Conservation (phyloP, 805 yeast genomes). For the Kodamaea fukazawae region DNA sequence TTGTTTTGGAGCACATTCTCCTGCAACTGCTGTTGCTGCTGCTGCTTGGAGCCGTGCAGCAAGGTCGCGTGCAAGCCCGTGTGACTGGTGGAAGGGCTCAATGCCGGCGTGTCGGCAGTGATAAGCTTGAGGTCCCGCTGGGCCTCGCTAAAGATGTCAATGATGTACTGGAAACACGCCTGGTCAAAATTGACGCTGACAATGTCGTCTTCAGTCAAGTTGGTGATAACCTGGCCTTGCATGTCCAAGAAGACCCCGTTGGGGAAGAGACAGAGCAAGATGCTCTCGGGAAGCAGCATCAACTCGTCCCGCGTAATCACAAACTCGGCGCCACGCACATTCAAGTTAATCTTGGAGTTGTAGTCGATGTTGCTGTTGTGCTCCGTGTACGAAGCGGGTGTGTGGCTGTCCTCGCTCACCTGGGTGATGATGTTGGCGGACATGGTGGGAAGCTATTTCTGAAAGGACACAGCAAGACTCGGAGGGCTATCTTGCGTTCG, state of each 20-base stretch:
- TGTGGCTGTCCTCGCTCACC: constrained; percentile 46
- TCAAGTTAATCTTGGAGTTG: constrained; percentile 69
- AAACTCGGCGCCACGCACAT: constrained; percentile 72
- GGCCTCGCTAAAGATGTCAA: constrained; percentile 68
- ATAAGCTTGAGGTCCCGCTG: constrained; percentile 49
- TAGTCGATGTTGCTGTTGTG: constrained; percentile 43
- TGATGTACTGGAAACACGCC: constrained; percentile 77
- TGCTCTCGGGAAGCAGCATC: constrained; percentile 88
- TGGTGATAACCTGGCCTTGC: constrained; percentile 73
- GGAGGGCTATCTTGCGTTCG: too few species aligned
- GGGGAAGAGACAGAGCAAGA: constrained; percentile 82
- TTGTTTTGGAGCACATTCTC: constrained; percentile 64
- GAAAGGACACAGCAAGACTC: too few species aligned
- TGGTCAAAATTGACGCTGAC: constrained; percentile 87
- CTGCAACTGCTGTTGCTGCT: constrained; percentile 10
- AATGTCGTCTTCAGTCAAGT: constrained; percentile 73
- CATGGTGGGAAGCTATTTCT: too few species aligned
- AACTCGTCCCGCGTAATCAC: constrained; percentile 83
- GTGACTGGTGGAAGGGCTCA: constrained; percentile 4
- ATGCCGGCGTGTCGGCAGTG: constrained; percentile 31
- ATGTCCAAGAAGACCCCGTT: constrained; percentile 83
- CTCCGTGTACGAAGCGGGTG: constrained; percentile 22
- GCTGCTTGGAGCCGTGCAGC: constrained; percentile 23
- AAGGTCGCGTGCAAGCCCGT: constrained; percentile 12
- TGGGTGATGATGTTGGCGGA: constrained; percentile 65